phyloP scores from a whole-genome alignment of 148 eudicot genomes.

The Persicaria maculosa region DNA sequence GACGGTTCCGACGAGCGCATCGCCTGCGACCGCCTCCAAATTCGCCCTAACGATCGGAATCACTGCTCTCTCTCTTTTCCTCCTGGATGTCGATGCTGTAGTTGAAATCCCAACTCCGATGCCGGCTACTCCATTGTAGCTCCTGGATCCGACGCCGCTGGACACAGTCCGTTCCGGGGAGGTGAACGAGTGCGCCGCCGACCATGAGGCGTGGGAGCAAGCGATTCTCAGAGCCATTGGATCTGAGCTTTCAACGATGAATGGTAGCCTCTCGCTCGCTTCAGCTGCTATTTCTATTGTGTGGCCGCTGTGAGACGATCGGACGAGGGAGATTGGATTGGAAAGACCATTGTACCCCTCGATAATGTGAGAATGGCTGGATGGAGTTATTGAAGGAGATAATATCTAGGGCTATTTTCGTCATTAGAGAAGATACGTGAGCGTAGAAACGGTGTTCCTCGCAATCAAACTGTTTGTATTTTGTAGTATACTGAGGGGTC shows the following conservation, averaged over 20 bases:
- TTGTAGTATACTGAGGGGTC: too few species aligned
- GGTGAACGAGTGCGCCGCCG: slow-evolving; percentile 6
- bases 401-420: not conserved
- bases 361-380: not conserved
- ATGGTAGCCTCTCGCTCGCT: not conserved
- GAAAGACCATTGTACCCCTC: not conserved
- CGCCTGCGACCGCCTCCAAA: slow-evolving; percentile 42
- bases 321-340: not conserved
- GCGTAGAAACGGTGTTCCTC: not conserved
- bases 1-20: slow-evolving; percentile 49
- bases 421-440: not conserved
- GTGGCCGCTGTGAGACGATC: not conserved
- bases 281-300: not conserved
- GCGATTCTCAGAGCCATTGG: slow-evolving; percentile 16
- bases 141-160: not conserved
- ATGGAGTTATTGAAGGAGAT: not conserved
- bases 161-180: slow-evolving; percentile 16
- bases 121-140: not conserved
- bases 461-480: not conserved
- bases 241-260: not conserved
- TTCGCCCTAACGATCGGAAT: slow-evolving; percentile 25
- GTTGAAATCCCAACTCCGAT: not conserved
- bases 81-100: slow-evolving; percentile 10
- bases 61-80: slow-evolving; percentile 7
- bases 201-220: slow-evolving; percentile 4